Percentiles rank a stretch among this genome's conserved stretches.
phyloP scores from a whole-genome alignment of 1,284 basidiomycete genomes.

The Fomitopsis pinicola region DNA sequence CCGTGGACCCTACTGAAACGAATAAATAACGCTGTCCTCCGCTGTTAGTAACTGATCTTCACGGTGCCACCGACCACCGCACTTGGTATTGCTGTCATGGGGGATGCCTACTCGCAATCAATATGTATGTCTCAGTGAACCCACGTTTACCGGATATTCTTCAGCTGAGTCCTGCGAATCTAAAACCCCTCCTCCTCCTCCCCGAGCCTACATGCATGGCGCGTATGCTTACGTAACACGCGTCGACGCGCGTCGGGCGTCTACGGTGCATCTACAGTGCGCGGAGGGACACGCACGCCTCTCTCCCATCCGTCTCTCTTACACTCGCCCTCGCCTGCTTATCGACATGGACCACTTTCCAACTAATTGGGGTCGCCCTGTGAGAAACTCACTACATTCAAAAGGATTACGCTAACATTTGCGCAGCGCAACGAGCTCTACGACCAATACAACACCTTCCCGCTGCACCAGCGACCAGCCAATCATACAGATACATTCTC shows the following conservation, averaged over 20 bases:
- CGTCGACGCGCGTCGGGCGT: constrained; percentile 8
- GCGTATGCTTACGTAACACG: constrained; percentile 7
- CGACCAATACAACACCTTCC: constrained; percentile 73
- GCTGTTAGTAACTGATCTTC: no score
- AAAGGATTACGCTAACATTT: background rate
- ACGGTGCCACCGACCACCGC: no score
- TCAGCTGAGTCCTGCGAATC: no score
- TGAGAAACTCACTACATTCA: constrained; percentile 30
- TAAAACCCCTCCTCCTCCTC: no score
- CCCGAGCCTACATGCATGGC: background rate
- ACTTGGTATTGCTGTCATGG: no score
- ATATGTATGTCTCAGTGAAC: no score
- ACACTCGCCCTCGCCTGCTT: background rate
- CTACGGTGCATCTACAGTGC: background rate
- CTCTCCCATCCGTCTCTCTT: background rate
- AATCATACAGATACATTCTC: constrained; percentile 54
- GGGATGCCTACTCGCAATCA: no score
- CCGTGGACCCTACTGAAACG: no score
- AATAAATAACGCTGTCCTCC: no score
- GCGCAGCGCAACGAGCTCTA: constrained; percentile 64
- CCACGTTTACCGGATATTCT: no score
- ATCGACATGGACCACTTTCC: constrained; percentile 74
- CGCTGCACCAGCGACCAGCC: constrained; percentile 57
- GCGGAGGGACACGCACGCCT: background rate
- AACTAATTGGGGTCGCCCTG: constrained; percentile 76